Percentiles rank a stretch among this genome's conserved stretches.
Evolutionary conservation across 192 early-diverging fungal genomes (phyloP).

Genomic region (Podila epigama): DNA sequence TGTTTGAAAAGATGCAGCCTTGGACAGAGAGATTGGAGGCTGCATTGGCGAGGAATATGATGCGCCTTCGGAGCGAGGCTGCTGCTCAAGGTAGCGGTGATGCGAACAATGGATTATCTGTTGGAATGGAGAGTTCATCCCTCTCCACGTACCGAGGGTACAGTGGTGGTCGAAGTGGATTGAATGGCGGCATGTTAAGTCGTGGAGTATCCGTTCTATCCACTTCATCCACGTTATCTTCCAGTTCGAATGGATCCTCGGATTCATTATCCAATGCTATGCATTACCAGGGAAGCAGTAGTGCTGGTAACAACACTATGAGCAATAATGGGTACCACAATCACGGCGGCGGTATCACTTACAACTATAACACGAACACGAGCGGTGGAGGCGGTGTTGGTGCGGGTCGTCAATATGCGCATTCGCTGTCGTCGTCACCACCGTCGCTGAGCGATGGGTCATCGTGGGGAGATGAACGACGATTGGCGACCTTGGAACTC

Average conservation of each 20-base stretch:
- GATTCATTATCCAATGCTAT: conserved; percentile 9
- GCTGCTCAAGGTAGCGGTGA: not conserved
- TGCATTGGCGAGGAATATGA: conserved; percentile 11
- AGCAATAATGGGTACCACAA: not conserved
- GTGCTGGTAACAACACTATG: not conserved
- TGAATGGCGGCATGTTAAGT: not conserved
- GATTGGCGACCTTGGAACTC: conserved; percentile 10
- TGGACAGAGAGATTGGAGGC: conserved; percentile 14
- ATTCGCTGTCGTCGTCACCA: not conserved
- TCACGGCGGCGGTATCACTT: no score
- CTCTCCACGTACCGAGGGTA: not conserved
- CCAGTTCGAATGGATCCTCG: conserved; percentile 7
- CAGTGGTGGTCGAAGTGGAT: not conserved
- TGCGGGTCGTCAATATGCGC: not conserved
- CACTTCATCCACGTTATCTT: conserved; percentile 11
- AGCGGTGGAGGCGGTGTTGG: not conserved
- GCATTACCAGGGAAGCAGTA: not conserved
- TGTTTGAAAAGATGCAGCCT: conserved; percentile 31
- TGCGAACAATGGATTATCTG: not conserved
- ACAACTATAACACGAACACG: no score
- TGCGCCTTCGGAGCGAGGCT: not conserved
- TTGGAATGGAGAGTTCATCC: not conserved
- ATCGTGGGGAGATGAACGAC: conserved; percentile 1
- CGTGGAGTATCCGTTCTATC: conserved; percentile 19
- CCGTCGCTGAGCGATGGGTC: not conserved